Evolutionary conservation across 2,329 filamentous ascomycete species (phyloP).

Genomic region (Huntiella decipiens): DNA sequence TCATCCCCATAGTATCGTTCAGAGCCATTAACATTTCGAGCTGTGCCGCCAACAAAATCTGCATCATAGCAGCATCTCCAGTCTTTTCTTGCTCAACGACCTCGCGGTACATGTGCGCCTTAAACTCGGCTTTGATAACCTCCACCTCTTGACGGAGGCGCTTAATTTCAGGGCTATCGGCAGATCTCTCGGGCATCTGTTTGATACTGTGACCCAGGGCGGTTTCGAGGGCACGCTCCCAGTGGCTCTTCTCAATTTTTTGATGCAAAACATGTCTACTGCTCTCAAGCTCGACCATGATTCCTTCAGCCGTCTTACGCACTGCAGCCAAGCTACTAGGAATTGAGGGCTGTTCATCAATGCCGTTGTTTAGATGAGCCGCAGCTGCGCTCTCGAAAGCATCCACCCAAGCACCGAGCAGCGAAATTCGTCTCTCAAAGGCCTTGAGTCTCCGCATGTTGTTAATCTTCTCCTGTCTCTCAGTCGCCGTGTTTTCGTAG

Average conservation of each 20-base stretch:
- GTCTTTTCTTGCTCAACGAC: conserved; percentile 70
- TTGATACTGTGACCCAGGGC: conserved; percentile 70
- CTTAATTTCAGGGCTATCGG: conserved; percentile 22
- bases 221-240: conserved; percentile 75
- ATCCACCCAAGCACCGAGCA: conserved; percentile 82
- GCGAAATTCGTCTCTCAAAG: conserved; percentile 65
- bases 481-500: conserved; percentile 59
- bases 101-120: conserved; percentile 57
- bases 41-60: conserved; percentile 71
- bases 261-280: conserved; percentile 85
- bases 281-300: conserved; percentile 72
- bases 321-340: conserved; percentile 53
- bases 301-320: conserved; percentile 74
- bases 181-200: conserved; percentile 47
- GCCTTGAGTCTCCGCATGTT: conserved; percentile 68
- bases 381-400: conserved; percentile 76
- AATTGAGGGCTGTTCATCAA: conserved; percentile 21
- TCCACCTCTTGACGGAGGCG: conserved; percentile 70
- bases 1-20: conserved; percentile 63
- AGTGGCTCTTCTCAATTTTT: conserved; percentile 57
- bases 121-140: conserved; percentile 63
- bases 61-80: conserved; percentile 58
- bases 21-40: conserved; percentile 81
- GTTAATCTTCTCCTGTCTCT: conserved; percentile 60
- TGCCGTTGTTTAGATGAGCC: conserved; percentile 29